Base-by-base conservation (phyloP, 2,329 filamentous ascomycete genomes). In the Alternaria infectoria region DNA sequence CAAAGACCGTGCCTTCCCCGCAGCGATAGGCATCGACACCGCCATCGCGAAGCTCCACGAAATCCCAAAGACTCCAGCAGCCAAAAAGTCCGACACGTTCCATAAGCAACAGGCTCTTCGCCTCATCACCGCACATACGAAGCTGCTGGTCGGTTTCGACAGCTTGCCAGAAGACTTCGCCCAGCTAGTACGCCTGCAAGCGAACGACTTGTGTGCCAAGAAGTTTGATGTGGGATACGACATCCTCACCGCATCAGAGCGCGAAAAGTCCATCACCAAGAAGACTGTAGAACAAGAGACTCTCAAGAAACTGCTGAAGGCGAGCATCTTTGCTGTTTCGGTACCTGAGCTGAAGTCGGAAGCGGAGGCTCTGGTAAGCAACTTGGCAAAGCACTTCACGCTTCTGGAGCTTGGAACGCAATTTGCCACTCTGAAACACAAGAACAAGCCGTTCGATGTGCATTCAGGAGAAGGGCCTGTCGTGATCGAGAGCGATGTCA, bases 71-170 rank as follows among this genome's bases (percentile, higher is more conserved):
- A 81, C 83, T 2, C 77, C 84, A 13, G 80, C 84, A 19, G 82
- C 83, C 4, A 90, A 85, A 61, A 91, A 91, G 69, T 89, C 91
- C 36, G 95, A 98, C 73, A 83, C 84, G 0, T 96, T 92, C 78
- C 97, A 99, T 84, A 98, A 98, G 82, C 91, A 92, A 75, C 93
- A 99, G 80, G 93, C 96, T 0, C 89, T 97, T 69, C 90, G 93
- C 64, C 86, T 98, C 72, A 89, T 99, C 74, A 93, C 91, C 69
- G 88, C 93, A 1, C 94, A 98, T 73, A 84, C 97, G 56, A 99
- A 98, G 82, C 84, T 99, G 30, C 89, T 95, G 58, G 91, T 99
- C 61, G 96, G 96, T 5, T 89, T 89, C 64, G 96, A 99, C 74
- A 91, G 87, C 72, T 84, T 98, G 12, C 95, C 95, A 0, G 96